Conservation (phyloP, 192 early-diverging fungal genomes). For the Mortierella hygrophila region DNA sequence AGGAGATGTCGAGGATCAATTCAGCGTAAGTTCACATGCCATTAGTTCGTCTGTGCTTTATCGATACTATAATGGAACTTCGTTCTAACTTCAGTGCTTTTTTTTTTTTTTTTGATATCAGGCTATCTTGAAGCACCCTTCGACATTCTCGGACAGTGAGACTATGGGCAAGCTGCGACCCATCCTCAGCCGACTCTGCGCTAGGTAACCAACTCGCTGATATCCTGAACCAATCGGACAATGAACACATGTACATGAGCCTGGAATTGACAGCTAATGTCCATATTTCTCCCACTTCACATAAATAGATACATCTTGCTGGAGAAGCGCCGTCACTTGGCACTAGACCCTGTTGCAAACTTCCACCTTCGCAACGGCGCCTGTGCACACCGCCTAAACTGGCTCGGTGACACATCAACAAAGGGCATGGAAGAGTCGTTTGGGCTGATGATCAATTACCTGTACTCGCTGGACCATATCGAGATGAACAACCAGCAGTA, state of each 20-base stretch:
- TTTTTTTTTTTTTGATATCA: conserved; percentile 1
- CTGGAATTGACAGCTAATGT: neutral
- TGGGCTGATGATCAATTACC: conserved; percentile 96
- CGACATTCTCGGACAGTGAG: conserved; percentile 32
- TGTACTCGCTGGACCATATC: conserved; percentile 81
- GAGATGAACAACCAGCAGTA: conserved; percentile 89
- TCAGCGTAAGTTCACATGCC: conserved; percentile 13
- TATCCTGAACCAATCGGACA: neutral
- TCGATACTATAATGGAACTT: neutral
- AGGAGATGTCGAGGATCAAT: conserved; percentile 25
- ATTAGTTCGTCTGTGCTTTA: neutral
- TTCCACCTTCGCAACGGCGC: conserved; percentile 97
- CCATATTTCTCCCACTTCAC: neutral
- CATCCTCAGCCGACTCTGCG: conserved; percentile 71
- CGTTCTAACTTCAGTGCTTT: neutral
- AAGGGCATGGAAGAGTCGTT: conserved; percentile 87
- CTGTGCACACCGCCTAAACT: conserved; percentile 88
- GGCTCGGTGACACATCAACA: conserved; percentile 87
- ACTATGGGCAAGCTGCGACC: conserved; percentile 60
- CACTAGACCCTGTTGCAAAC: conserved; percentile 94
- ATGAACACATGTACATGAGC: neutral
- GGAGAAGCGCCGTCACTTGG: conserved; percentile 75
- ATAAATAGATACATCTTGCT: conserved; percentile 69
- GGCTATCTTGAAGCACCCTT: conserved; percentile 26
- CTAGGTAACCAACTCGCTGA: conserved; percentile 41